Percentiles rank a stretch among this genome's conserved stretches.
Conservation (phyloP, 1,139 yeast genomes). For the Magnusiomyces paraingens region DNA sequence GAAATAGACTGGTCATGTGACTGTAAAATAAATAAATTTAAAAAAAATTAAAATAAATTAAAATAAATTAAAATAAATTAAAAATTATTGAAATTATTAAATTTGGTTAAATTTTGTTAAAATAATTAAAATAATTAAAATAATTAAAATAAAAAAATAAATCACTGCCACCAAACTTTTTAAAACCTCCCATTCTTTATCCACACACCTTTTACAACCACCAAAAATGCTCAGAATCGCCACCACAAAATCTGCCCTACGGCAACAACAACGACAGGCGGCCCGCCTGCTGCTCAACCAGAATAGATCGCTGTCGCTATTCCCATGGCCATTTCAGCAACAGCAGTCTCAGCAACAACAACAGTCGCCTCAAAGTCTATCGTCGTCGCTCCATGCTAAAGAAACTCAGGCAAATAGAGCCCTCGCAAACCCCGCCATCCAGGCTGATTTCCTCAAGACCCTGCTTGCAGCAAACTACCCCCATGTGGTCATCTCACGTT, state of each 20-base stretch:
- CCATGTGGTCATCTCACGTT: slow-evolving; percentile 85
- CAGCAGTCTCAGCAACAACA: too few species aligned
- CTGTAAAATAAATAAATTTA: background rate
- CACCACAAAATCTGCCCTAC: too few species aligned
- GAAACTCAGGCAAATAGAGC: slow-evolving; percentile 81
- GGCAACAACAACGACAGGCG: too few species aligned
- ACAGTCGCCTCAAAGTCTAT: background rate
- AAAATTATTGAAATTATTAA: background rate
- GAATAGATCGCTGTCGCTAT: too few species aligned
- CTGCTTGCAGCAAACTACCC: slow-evolving; percentile 78
- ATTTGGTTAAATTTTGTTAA: background rate
- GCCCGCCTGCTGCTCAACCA: too few species aligned
- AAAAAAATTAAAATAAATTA: too few species aligned
- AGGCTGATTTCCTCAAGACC: slow-evolving; percentile 73
- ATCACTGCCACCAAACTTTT: background rate
- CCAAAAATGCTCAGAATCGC: too few species aligned
- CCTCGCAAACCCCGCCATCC: slow-evolving; percentile 57
- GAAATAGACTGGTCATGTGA: slow-evolving; percentile 25
- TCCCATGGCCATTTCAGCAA: too few species aligned
- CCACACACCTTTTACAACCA: too few species aligned
- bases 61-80: too few species aligned
- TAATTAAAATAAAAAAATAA: background rate
- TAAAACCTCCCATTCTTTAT: background rate
- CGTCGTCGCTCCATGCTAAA: slow-evolving; percentile 5
- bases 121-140: background rate